A percentile compares a stretch with the other conserved stretches of the same genome.
These are phyloP conservation scores for Amaranthus tricolor DNA, from an alignment of 179 eudicot species.

Conservation along the genomic window DNA sequence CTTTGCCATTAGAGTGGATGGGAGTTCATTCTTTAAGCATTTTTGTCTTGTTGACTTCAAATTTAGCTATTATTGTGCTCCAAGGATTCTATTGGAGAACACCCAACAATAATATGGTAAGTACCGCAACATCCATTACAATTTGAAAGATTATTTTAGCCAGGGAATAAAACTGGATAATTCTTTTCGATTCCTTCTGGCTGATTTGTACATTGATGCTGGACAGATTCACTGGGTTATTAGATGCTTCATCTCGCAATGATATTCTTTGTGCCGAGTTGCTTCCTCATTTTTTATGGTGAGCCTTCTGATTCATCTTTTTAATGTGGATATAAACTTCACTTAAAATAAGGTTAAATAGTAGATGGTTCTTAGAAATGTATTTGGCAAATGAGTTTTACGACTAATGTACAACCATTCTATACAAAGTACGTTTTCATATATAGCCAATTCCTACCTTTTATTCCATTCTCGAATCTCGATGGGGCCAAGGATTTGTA, in stretches of 20 bases:
- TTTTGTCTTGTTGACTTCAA: constrained; percentile 61
- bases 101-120: constrained; percentile 74
- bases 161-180: neutral
- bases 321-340: no score
- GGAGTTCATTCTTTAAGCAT: constrained; percentile 75
- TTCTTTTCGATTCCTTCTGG: neutral
- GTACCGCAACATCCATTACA: constrained; percentile 18
- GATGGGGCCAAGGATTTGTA: no score
- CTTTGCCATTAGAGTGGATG: constrained; percentile 65
- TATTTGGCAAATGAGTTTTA: no score
- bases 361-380: no score
- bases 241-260: constrained; percentile 37
- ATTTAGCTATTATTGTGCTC: constrained; percentile 55
- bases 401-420: no score
- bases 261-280: constrained; percentile 10
- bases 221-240: constrained; percentile 66
- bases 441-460: no score
- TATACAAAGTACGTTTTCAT: no score
- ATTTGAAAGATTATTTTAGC: neutral
- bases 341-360: no score
- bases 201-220: constrained; percentile 14
- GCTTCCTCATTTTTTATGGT: constrained; percentile 23
- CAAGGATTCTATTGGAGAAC: constrained; percentile 75
- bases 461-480: no score
- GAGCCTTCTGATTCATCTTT: neutral